These are phyloP conservation scores for Flaveria sonorensis DNA, from an alignment of 129 eudicot species.

Conservation along the genomic window DNA sequence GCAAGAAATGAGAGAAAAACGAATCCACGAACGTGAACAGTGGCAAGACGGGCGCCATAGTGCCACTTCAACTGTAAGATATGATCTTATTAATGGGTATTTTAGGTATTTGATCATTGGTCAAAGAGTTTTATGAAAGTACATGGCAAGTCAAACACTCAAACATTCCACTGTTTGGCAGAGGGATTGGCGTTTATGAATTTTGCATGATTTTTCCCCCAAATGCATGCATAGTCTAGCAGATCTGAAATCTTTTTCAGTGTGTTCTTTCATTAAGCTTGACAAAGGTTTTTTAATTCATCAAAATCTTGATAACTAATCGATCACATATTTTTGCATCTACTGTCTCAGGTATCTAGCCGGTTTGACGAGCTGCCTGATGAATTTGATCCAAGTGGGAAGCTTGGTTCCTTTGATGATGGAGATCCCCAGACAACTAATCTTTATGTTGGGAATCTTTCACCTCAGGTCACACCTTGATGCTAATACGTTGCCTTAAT, in stretches of 20 bases:
- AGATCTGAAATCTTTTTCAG: background rate
- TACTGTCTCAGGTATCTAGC: slow-evolving; percentile 58
- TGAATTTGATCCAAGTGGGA: slow-evolving; percentile 91
- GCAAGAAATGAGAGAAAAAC: slow-evolving; percentile 92
- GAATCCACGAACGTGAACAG: slow-evolving; percentile 88
- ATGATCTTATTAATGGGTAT: slow-evolving; percentile 15
- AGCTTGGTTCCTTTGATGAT: slow-evolving; percentile 87
- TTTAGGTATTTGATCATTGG: background rate
- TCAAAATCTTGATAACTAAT: background rate
- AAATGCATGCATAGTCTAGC: background rate
- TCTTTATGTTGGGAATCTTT: slow-evolving; percentile 94
- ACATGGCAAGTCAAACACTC: slow-evolving; percentile 2
- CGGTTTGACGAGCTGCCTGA: slow-evolving; percentile 98
- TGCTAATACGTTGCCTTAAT: slow-evolving; percentile 12
- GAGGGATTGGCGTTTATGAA: background rate
- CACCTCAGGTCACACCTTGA: slow-evolving; percentile 72
- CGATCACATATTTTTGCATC: slow-evolving; percentile 12
- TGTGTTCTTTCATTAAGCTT: background rate
- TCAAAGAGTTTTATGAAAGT: background rate
- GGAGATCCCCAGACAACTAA: slow-evolving; percentile 98
- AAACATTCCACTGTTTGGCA: background rate
- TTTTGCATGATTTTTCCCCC: background rate
- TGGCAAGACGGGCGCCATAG: slow-evolving; percentile 78
- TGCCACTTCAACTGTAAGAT: slow-evolving; percentile 68
- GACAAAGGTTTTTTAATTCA: background rate